Evolutionary conservation across 2,329 filamentous ascomycete species (phyloP), one percentile per base, ranked within the genome.

Genomic region (Cladosporium sp.): DNA sequence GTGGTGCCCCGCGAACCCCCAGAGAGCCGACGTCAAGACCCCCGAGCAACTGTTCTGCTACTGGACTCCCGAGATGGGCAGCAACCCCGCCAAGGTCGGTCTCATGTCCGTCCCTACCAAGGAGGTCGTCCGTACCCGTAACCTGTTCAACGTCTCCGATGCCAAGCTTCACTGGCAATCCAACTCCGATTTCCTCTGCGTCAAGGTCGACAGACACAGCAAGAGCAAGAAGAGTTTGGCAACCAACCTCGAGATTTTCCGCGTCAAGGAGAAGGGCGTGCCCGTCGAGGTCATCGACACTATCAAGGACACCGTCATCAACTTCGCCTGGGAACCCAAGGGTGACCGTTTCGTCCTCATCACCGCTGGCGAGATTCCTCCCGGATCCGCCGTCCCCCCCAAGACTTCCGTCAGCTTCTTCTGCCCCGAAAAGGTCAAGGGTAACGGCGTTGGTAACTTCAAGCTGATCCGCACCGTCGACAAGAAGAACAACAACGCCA

Each of bases 111-210:
- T 99, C 58, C 93, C 93, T 6, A 91, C 88, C 54, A 97, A 96
- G 76, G 85, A 97, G 73, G 82, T 96, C 59, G 85, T 99, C 56
- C 86, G 93, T 64, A 95, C 92, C 4, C 82, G 96, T 66, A 99
- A 99, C 69, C 82, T 99, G 40, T 97, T 99, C 82, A 97, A 93
- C 68, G 93, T 99, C 52, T 89, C 89, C 40, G 93, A 99, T 69
- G 93, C 88, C 52, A 99, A 97, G 77, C 82, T 99, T 15, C 93
- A 99, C 79, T 99, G 93, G 93, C 93, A 99, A 74, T 96, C 90
- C 3, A 89, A 96, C 56, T 88, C 85, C 51, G 82, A 86, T 54
- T 99, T 96, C 68, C 84, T 99, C 54, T 97, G 93, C 68, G 92
- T 97, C 70, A 99, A 99, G 81, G 93, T 99, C 52, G 93, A 99